phyloP scores from a whole-genome alignment of 352 stramenopile species.

The Phytopythium mirpurense region DNA sequence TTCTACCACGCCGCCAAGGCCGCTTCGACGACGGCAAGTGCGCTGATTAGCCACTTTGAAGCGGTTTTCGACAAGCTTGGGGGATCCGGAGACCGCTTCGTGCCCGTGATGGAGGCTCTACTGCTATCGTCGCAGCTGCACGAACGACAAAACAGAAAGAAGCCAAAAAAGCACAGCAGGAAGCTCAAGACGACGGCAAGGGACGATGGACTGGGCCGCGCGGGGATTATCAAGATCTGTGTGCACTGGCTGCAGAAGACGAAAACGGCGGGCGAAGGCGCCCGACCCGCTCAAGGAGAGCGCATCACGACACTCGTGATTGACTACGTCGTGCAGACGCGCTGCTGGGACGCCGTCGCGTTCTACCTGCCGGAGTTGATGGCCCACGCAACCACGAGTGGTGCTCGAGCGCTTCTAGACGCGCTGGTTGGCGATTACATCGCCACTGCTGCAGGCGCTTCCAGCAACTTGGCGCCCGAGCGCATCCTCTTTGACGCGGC shows the following conservation, averaged over 20 bases:
- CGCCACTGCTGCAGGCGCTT: not conserved
- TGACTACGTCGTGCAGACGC: conserved; percentile 48
- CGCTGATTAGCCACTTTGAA: conserved; percentile 19
- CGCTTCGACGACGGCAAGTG: conserved; percentile 22
- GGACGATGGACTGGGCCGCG: conserved; percentile 20
- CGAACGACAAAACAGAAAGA: conserved; percentile 2
- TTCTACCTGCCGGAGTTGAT: conserved; percentile 72
- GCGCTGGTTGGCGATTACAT: conserved; percentile 28
- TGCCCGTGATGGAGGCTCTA: conserved; percentile 31
- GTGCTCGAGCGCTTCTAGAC: conserved; percentile 21
- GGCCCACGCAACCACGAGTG: conserved; percentile 20
- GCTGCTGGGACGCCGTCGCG: conserved; percentile 64
- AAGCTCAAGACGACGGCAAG: not conserved
- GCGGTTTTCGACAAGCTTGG: conserved; percentile 35
- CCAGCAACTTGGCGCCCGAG: conserved; percentile 4
- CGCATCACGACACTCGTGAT: conserved; percentile 42
- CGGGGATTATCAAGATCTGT: conserved; percentile 75
- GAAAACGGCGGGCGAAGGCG: conserved; percentile 6
- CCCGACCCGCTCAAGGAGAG: conserved; percentile 11
- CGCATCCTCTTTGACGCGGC: conserved; percentile 62
- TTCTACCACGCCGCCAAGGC: conserved; percentile 38
- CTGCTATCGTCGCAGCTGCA: conserved; percentile 10
- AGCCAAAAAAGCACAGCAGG: conserved; percentile 1
- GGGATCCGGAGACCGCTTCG: conserved; percentile 20
- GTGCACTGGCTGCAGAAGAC: conserved; percentile 49